Conservation (phyloP, 169 alveolate species). For the Plasmodium inui region DNA sequence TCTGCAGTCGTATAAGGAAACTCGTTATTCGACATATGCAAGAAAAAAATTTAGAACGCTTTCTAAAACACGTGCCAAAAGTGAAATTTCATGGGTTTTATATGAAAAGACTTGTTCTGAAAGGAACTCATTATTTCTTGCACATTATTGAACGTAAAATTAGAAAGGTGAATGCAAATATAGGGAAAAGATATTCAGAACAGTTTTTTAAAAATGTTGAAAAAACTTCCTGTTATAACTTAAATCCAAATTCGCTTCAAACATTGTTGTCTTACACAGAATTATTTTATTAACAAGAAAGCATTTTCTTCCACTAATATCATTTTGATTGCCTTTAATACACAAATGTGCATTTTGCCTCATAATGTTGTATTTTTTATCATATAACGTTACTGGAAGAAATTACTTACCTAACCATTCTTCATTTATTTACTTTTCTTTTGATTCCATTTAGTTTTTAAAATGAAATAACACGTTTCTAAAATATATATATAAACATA, state of each 20-base stretch:
- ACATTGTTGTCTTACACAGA: background rate
- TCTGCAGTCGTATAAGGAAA: background rate
- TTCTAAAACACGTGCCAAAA: background rate
- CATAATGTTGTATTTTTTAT: background rate
- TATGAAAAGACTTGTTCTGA: background rate
- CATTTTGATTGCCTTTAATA: background rate
- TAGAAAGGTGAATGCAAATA: background rate
- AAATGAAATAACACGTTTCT: background rate
- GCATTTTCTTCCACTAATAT: background rate
- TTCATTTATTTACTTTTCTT: background rate
- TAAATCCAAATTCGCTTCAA: background rate
- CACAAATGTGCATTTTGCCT: background rate
- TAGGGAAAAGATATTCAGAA: background rate
- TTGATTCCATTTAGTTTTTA: background rate
- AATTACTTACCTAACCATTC: background rate
- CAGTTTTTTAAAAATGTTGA: background rate
- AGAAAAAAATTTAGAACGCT: background rate
- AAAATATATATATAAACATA: background rate
- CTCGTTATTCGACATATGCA: background rate
- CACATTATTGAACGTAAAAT: background rate
- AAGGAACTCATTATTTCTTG: background rate
- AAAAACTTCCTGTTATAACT: background rate
- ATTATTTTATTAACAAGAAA: background rate
- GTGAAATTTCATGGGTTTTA: background rate
- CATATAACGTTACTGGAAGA: background rate